Conservation (phyloP, 495 filamentous ascomycete species). For the Cryomyces minteri region DNA sequence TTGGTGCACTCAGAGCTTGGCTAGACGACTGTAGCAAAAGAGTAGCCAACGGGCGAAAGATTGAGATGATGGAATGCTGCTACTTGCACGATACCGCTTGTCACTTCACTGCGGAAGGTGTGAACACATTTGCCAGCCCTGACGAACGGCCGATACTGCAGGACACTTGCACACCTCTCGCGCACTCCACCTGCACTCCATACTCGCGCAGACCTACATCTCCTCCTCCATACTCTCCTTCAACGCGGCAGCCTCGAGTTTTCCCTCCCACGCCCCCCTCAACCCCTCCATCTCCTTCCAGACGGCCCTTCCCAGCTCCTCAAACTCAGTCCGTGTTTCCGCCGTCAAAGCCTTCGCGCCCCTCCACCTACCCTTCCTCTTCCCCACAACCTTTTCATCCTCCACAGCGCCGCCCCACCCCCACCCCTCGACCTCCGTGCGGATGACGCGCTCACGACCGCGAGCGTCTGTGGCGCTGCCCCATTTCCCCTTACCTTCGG, state of each 20-base stretch:
- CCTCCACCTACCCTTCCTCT: conserved; percentile 31
- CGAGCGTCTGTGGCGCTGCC: conserved; percentile 43
- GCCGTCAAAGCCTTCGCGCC: conserved; percentile 37
- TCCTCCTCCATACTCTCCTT: neutral
- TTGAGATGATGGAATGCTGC: too few relatives aligned
- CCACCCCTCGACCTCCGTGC: conserved; percentile 74
- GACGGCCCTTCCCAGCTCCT: conserved; percentile 47
- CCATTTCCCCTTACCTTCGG: conserved; percentile 52
- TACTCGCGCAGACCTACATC: neutral
- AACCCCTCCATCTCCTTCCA: conserved; percentile 80
- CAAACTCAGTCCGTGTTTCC: conserved; percentile 52
- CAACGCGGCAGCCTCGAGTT: conserved; percentile 27
- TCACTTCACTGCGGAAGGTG: too few relatives aligned
- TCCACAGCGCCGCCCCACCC: conserved; percentile 57
- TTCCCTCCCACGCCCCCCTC: conserved; percentile 57
- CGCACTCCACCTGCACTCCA: too few relatives aligned
- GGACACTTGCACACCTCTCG: too few relatives aligned
- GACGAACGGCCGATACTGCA: too few relatives aligned
- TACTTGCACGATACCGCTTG: too few relatives aligned
- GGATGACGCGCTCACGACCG: conserved; percentile 40
- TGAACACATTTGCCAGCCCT: too few relatives aligned
- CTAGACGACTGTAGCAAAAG: too few relatives aligned
- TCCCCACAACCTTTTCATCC: conserved; percentile 22
- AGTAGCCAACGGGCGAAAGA: too few relatives aligned
- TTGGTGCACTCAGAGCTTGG: too few relatives aligned